Percentiles rank a stretch among this genome's conserved stretches.
phyloP scores from a whole-genome alignment of 768 basidiomycete species.

The Agrocybe pediades region DNA sequence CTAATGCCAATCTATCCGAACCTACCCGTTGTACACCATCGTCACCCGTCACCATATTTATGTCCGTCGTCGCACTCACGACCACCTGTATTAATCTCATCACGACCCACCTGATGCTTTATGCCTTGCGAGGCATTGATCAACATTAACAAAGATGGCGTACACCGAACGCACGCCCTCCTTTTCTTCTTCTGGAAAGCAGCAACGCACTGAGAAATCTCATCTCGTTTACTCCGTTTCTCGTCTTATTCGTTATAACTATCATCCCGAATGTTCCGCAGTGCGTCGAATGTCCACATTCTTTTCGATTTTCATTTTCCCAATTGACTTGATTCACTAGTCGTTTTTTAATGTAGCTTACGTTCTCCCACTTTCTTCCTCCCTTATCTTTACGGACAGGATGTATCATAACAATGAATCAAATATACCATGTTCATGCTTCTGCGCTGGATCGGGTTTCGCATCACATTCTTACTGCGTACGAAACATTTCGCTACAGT shows the following conservation, averaged over 20 bases:
- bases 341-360: conserved; percentile 19
- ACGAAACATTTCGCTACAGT: too few relatives aligned
- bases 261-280: conserved; percentile 11
- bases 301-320: conserved; percentile 3
- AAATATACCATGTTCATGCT: neutral
- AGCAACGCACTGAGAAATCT: neutral
- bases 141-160: conserved; percentile 4
- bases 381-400: conserved; percentile 16
- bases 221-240: neutral
- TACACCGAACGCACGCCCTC: conserved; percentile 9
- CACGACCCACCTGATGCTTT: conserved; percentile 16
- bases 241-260: conserved; percentile 4
- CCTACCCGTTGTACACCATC: conserved; percentile 9
- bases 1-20: neutral
- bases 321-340: conserved; percentile 7
- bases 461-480: neutral
- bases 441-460: neutral
- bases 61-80: conserved; percentile 15
- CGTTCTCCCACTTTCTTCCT: conserved; percentile 13
- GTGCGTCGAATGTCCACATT: conserved; percentile 11
- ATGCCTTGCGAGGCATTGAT: conserved; percentile 7
- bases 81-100: conserved; percentile 21
- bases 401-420: conserved; percentile 15
- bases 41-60: conserved; percentile 16
- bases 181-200: conserved; percentile 1